Evolutionary conservation across 257 asterid species (phyloP), one percentile per base, ranked within the genome.

Genomic region (Parsonsia alboflavescens): DNA sequence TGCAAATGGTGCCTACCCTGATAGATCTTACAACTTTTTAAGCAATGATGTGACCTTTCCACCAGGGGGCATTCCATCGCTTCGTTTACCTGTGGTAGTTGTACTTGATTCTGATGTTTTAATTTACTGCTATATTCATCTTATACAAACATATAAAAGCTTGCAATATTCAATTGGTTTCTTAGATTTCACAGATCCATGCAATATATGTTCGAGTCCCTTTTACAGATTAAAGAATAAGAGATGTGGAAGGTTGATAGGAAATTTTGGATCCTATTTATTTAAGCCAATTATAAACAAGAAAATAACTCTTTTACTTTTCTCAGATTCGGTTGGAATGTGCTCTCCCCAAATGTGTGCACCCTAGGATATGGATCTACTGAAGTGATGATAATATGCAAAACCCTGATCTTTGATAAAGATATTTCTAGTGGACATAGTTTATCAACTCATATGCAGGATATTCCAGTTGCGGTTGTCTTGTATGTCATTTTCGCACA

Each of bases 81-180:
- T 96, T 65, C 97, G 88, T 68, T 83, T 96, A 73, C 98, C 99
- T 73, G 95, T 91, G 99, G 99, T 96, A 96, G 81, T 87, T 89
- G 88, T 87, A 86, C 93, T 85, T 75, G 24, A 30, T 1, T 30
- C 63, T 30, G 64, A 30, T 30, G 2, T 10, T 52, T 1, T n/a
- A 15, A 2, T 33, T 16, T 70, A 19, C 8, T 70, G 45, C 45
- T 28, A n/a, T 11, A 33, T 22, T 68, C 58, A 11, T 70, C 49
- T 22, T 28, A 33, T 19, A 15, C 13, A 70, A 53, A 26, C 44
- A 70, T 26, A 49, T 28, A 50, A 45, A 68, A 30, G 13, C 26
- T 17, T 16, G 48, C 26, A 30, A 21, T 16, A 19, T 39, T 17
- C 10, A 17, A 8, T 65, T 7, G 69, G 0, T 3, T 39, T 39